Evolutionary conservation across 2,329 filamentous ascomycete genomes (phyloP).

Genomic region (Coniochaeta sp.): DNA sequence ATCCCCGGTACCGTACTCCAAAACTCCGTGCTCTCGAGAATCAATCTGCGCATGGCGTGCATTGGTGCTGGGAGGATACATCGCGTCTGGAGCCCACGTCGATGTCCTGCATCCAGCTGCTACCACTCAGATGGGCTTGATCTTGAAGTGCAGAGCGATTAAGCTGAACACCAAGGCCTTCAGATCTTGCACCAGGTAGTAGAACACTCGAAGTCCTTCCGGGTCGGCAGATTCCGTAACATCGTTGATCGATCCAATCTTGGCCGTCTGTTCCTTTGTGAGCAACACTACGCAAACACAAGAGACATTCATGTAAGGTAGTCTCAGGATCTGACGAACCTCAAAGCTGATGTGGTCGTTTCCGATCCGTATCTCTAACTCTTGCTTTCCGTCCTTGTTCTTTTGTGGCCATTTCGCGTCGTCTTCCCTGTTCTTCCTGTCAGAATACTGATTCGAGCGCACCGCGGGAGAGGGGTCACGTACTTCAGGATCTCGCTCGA

Average conservation of each 20-base stretch:
- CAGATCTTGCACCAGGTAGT: slow-evolving; percentile 95
- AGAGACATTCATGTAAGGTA: neutral
- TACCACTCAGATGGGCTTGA: slow-evolving; percentile 59
- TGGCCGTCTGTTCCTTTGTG: slow-evolving; percentile 65
- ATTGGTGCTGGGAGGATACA: neutral
- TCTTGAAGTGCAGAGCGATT: slow-evolving; percentile 97
- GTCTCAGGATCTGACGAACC: slow-evolving; percentile 39
- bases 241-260: slow-evolving; percentile 94
- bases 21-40: neutral
- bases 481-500: slow-evolving; percentile 97
- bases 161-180: slow-evolving; percentile 96
- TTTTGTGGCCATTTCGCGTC: slow-evolving; percentile 98
- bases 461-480: slow-evolving; percentile 12
- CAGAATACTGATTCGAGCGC: neutral
- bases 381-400: slow-evolving; percentile 97
- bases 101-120: neutral
- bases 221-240: slow-evolving; percentile 95
- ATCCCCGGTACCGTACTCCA: neutral
- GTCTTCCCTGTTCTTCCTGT: slow-evolving; percentile 63
- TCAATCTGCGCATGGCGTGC: neutral
- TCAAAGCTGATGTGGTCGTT: slow-evolving; percentile 98
- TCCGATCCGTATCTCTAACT: slow-evolving; percentile 88
- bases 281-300: slow-evolving; percentile 2
- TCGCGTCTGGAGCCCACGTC: neutral
- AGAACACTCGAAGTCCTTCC: slow-evolving; percentile 93